Base-by-base conservation (phyloP, 352 stramenopile species). In the Ophiocytium majus region DNA sequence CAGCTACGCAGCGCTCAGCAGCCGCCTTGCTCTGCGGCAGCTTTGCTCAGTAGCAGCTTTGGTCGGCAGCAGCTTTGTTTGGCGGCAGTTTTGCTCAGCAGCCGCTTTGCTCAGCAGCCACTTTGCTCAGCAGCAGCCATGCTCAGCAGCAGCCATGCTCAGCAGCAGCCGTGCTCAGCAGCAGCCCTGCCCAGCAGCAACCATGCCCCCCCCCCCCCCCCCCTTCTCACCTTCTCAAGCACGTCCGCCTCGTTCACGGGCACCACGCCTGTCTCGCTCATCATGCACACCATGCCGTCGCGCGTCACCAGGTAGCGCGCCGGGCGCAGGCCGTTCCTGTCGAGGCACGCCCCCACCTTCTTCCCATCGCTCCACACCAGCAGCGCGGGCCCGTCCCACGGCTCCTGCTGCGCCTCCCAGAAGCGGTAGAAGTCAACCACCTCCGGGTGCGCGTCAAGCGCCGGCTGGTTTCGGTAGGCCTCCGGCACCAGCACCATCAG, bases 371-470 rank as follows among this genome's bases (percentile, higher is more conserved):
- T 97, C 87, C 97, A 99, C 0, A 97, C 95, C 82, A 99, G 93
- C 86, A 98, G 95, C 14, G 96, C 96, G 17, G 96, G 96, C 37
- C 96, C 96, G 90, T 99, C 96, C 96, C 96, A 99, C 19, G 96
- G 94, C 90, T 99, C 96, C 89, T 98, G 95, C 31, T 98, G 90
- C 43, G 94, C 92, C 78, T 94, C 94, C 88, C 98, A 95, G 89
- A 97, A 98, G 84, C 98, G 94, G 93, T 98, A 98, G 92, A 98
- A 98, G 86, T 97, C 94, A 83, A 93, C 91, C 71, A 87, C 78
- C 43, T 85, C 79, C 14, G 82, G 85, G 32, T 79, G 64, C 33
- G 50, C 85, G 5, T 89, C 89, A 49, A 96, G 93, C 0, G 92
- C 83, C 34, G 93, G 92, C 82, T 98, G 93, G 82, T 97, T 96